Evolutionary conservation across 345 rosid genomes (phyloP).

Genomic region (Gossypium rotundifolium): DNA sequence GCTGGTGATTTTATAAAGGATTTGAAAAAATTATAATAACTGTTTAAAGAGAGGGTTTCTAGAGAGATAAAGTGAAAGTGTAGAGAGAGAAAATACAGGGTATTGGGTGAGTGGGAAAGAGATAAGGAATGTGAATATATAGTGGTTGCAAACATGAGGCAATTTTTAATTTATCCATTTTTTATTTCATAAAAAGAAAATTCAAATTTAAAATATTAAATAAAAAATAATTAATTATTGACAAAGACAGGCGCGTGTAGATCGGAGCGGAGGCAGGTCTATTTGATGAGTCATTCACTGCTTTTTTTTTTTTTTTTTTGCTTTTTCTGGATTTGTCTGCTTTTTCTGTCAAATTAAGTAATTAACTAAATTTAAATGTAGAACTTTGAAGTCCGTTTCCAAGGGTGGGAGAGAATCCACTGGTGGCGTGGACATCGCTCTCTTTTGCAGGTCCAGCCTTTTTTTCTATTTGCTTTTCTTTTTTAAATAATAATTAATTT

Average conservation of each 20-base stretch:
- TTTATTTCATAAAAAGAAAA: neutral
- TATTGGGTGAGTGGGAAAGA: constrained; percentile 19
- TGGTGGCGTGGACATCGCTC: constrained; percentile 1
- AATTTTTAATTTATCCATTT: neutral
- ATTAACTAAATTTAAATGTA: constrained; percentile 34
- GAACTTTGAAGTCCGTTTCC: constrained; percentile 32
- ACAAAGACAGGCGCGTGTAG: constrained; percentile 13
- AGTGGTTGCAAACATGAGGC: neutral
- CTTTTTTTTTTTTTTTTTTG: neutral
- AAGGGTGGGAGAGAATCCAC: neutral
- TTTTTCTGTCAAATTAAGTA: constrained; percentile 5
- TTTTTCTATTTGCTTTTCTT: neutral
- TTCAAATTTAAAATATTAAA: neutral
- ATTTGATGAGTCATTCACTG: constrained; percentile 10
- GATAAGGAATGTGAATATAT: constrained; percentile 34
- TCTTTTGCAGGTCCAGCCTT: neutral
- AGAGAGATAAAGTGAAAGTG: neutral
- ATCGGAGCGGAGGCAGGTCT: neutral
- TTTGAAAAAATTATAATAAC: too few species aligned
- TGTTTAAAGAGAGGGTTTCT: too few species aligned
- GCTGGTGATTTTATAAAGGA: neutral
- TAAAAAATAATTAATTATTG: neutral
- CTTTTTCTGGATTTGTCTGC: neutral
- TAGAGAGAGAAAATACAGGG: constrained; percentile 33
- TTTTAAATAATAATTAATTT: neutral